Evolutionary conservation across 192 early-diverging fungal genomes (phyloP).

Genomic region (Pilobolus umbonatus): DNA sequence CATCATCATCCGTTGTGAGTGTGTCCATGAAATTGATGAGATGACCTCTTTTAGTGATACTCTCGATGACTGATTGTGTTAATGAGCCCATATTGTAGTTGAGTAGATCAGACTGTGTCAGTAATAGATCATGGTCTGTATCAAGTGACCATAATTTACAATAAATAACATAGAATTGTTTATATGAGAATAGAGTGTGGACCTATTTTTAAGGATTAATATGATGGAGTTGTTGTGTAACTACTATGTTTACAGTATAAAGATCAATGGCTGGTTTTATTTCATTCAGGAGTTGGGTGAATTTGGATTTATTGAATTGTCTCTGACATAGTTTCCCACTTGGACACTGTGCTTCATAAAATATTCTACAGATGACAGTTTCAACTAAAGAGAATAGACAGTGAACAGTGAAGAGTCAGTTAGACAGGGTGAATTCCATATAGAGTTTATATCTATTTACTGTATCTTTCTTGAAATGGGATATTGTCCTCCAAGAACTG

Average conservation of each 20-base stretch:
- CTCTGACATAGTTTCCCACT: conserved; percentile 67
- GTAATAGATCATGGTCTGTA: conserved; percentile 77
- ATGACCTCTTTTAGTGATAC: conserved; percentile 2
- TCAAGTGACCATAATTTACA: conserved; percentile 97
- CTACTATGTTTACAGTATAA: conserved; percentile 46
- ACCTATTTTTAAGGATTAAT: conserved; percentile 38
- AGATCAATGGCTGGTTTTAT: conserved; percentile 72
- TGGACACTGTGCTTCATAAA: conserved; percentile 67
- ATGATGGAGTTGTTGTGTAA: not conserved
- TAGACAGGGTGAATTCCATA: not conserved
- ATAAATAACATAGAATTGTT: conserved; percentile 97
- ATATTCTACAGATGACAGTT: conserved; percentile 85
- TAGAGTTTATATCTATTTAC: conserved; percentile 35
- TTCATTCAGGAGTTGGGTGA: conserved; percentile 54
- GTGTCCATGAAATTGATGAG: conserved; percentile 4
- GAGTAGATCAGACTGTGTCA: conserved; percentile 63
- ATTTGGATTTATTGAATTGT: conserved; percentile 69
- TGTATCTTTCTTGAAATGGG: conserved; percentile 82
- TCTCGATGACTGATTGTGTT: conserved; percentile 33
- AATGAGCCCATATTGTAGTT: conserved; percentile 72
- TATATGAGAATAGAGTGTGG: conserved; percentile 88
- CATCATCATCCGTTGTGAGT: not conserved
- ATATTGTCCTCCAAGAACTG: conserved; percentile 78
- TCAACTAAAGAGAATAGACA: conserved; percentile 49
- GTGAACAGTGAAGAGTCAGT: not conserved